Conservation (phyloP, 768 basidiomycete genomes). For the Coprinellus aureogranulatus region DNA sequence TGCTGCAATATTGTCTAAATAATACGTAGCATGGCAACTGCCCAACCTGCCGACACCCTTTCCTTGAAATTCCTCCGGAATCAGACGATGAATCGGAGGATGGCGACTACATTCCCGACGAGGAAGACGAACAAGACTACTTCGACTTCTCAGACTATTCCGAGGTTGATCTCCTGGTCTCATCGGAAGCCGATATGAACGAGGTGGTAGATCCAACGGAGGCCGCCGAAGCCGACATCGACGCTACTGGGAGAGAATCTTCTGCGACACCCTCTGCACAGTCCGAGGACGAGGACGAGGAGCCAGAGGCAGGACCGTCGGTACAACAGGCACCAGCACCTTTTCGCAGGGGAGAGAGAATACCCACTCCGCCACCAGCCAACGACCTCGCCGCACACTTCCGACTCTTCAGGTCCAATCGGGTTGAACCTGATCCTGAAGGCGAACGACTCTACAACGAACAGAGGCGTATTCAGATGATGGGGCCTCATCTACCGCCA, state of each 20-base stretch:
- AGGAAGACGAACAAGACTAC: slow-evolving; percentile 52
- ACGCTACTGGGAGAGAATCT: no score
- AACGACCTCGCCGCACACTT: not conserved
- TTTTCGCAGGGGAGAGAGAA: no score
- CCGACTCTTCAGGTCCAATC: no score
- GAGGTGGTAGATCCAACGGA: no score
- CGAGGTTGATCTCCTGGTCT: slow-evolving; percentile 28
- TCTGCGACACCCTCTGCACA: no score
- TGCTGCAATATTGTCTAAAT: not conserved
- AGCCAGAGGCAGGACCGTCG: not conserved
- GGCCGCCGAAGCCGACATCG: no score
- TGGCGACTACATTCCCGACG: slow-evolving; percentile 61
- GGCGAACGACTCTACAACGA: no score
- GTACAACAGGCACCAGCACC: not conserved
- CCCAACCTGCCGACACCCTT: slow-evolving; percentile 61
- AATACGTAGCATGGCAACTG: slow-evolving; percentile 50
- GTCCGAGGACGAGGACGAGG: not conserved
- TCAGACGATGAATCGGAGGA: slow-evolving; percentile 67
- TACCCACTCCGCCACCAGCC: no score
- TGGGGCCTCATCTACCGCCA: no score
- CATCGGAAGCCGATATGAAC: not conserved
- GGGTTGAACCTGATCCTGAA: no score
- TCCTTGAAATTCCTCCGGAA: slow-evolving; percentile 54
- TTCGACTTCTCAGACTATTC: slow-evolving; percentile 44
- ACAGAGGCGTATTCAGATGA: no score